Evolutionary conservation across 257 asterid species (phyloP), one percentile per base, ranked within the genome.

Genomic region (Solanum tarijense): DNA sequence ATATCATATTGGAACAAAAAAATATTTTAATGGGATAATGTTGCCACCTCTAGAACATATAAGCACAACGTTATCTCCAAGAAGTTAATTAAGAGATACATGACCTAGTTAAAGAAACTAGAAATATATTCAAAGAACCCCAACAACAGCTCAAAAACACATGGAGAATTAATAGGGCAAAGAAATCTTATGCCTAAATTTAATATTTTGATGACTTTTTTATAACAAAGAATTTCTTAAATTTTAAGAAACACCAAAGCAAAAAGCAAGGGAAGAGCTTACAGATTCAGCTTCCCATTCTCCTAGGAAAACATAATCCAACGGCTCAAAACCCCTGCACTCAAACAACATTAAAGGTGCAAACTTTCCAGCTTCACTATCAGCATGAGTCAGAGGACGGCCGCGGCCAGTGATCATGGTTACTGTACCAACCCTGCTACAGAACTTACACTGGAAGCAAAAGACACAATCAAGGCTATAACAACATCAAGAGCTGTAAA

Each of bases 251-350:
- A 62, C 8, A 21, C 66, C 66, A 71, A 89, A 85, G 23, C 10
- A 32, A 23, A 78, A 72, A 38, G 46, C 84, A 34, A 9, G 69
- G 29, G 32, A 78, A 46, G 7, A 55, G 91, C 98, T 95, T 91
- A 97, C 99, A 38, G 98, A 97, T 87, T 89, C 93, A 88, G 95
- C 98, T 91, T 91, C 91, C 99, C 99, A 97, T 29, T 96, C 95
- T 35, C 86, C 88, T 69, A 94, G 95, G 92, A 97, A 96, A 83
- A 88, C 90, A 86, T 93, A 97, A 65, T 91, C 98, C 90, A 93
- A 76, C 76, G 95, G 96, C 91, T 93, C 98, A 78, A 85, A 95
- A 86, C 98, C 96, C 89, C 96, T 92, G 92, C 95, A 94, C 86
- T 95, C 96, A 88, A 95, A 93, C 84, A 89, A 23, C 97, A 95